Evolutionary conservation across 2,329 filamentous ascomycete genomes (phyloP).

Genomic region (Diaporthe citrichinensis): DNA sequence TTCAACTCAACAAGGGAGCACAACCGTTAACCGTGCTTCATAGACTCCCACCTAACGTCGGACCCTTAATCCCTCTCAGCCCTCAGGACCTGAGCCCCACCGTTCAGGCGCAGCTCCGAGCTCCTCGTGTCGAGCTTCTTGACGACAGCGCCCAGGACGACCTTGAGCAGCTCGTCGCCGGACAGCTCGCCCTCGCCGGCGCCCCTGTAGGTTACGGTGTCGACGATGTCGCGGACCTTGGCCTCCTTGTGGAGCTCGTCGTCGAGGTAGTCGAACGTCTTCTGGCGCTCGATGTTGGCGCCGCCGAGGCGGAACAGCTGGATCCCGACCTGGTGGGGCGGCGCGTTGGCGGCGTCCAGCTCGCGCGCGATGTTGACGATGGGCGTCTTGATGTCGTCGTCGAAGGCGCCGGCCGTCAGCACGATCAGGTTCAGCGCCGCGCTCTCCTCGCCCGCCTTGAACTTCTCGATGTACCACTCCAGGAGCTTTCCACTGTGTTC

Average conservation of each 20-base stretch:
- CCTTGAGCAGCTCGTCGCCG: conserved; percentile 42
- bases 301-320: conserved; percentile 43
- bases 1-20: not conserved
- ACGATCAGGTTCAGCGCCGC: conserved; percentile 48
- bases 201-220: conserved; percentile 36
- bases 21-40: not conserved
- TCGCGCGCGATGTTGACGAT: conserved; percentile 41
- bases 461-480: conserved; percentile 48
- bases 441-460: conserved; percentile 46
- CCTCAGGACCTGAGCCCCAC: conserved; percentile 23
- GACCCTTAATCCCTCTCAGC: conserved; percentile 28
- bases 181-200: conserved; percentile 35
- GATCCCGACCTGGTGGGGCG: conserved; percentile 43
- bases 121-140: conserved; percentile 43
- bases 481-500: conserved; percentile 43
- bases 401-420: conserved; percentile 45
- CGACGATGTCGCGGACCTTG: conserved; percentile 41
- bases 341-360: conserved; percentile 40
- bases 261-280: conserved; percentile 42
- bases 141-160: conserved; percentile 43
- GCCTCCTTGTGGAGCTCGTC: conserved; percentile 43
- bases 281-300: conserved; percentile 36
- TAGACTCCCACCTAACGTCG: not conserved
- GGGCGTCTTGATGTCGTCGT: conserved; percentile 42
- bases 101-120: conserved; percentile 27